Percentiles rank a stretch among this genome's conserved stretches.
These are phyloP conservation scores for Ceratobasidium sp. DNA, from an alignment of 1,284 basidiomycete genomes.

Conservation along the genomic window DNA sequence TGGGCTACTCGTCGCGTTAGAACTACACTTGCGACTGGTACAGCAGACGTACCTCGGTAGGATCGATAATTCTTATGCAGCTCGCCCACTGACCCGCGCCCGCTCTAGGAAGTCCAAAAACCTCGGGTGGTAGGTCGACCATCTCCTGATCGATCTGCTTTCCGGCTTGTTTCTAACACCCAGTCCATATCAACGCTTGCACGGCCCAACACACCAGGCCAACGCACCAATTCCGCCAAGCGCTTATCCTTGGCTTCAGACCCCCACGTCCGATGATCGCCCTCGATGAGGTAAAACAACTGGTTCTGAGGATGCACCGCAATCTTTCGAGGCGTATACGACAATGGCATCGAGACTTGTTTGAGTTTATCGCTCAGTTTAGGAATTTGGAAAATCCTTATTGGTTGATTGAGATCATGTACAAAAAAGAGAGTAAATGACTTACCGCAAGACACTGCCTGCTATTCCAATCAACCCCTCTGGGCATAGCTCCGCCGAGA, in stretches of 20 bases:
- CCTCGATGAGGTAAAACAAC: constrained; percentile 89
- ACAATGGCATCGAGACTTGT: constrained; percentile 87
- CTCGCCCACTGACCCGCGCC: constrained; percentile 94
- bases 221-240: constrained; percentile 69
- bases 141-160: constrained; percentile 74
- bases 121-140: constrained; percentile 74
- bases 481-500: constrained; percentile 94
- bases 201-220: not conserved
- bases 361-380: constrained; percentile 94
- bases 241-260: constrained; percentile 72
- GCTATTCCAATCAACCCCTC: constrained; percentile 97
- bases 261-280: constrained; percentile 88
- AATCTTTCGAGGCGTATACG: constrained; percentile 94
- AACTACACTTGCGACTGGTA: constrained; percentile 39
- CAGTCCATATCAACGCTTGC: not conserved
- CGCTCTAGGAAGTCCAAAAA: constrained; percentile 87
- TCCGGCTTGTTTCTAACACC: constrained; percentile 48
- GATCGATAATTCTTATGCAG: constrained; percentile 90
- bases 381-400: constrained; percentile 94
- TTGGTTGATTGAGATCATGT: not conserved
- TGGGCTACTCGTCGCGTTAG: constrained; percentile 54
- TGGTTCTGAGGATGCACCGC: constrained; percentile 83
- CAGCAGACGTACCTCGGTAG: constrained; percentile 65
- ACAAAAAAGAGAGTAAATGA: constrained; percentile 36
- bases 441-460: constrained; percentile 86